phyloP scores from a whole-genome alignment of 768 basidiomycete species.

The Termitomyces sp. region DNA sequence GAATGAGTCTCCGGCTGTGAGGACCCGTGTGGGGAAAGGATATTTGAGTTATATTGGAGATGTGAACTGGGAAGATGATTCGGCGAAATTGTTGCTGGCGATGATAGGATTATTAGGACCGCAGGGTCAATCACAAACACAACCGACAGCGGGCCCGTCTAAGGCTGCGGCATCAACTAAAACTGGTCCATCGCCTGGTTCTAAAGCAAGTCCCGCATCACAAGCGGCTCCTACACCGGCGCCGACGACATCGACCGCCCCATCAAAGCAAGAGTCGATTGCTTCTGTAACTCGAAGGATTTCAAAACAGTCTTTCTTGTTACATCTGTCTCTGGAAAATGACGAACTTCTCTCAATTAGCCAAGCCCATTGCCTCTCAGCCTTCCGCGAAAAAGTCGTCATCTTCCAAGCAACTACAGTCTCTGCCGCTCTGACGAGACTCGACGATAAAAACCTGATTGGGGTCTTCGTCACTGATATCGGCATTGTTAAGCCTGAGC shows the following conservation, averaged over 20 bases:
- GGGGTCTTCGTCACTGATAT: constrained; percentile 32
- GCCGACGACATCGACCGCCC: neutral
- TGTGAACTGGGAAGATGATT: constrained; percentile 23
- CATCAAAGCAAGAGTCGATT: neutral
- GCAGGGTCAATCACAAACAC: neutral
- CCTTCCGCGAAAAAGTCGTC: constrained; percentile 13
- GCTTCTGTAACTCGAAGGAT: neutral
- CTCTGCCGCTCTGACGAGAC: constrained; percentile 12
- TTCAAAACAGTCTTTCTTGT: constrained; percentile 15
- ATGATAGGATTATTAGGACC: constrained; percentile 24
- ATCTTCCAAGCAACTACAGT: constrained; percentile 12
- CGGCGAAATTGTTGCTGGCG: constrained; percentile 23
- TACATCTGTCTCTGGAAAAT: constrained; percentile 19
- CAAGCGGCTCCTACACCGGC: neutral
- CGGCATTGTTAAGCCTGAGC: constrained; percentile 17
- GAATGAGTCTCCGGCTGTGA: constrained; percentile 19
- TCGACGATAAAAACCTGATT: constrained; percentile 22
- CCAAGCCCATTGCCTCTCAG: constrained; percentile 15
- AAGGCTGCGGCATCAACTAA: neutral
- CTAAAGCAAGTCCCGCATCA: neutral
- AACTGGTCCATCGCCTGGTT: neutral
- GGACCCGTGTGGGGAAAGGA: constrained; percentile 27
- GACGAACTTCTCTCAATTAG: constrained; percentile 7
- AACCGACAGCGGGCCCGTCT: neutral
- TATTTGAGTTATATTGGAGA: constrained; percentile 32